Evolutionary conservation across 192 early-diverging fungal species (phyloP), one percentile per base, ranked within the genome.

Genomic region (Phycomyces nitens): DNA sequence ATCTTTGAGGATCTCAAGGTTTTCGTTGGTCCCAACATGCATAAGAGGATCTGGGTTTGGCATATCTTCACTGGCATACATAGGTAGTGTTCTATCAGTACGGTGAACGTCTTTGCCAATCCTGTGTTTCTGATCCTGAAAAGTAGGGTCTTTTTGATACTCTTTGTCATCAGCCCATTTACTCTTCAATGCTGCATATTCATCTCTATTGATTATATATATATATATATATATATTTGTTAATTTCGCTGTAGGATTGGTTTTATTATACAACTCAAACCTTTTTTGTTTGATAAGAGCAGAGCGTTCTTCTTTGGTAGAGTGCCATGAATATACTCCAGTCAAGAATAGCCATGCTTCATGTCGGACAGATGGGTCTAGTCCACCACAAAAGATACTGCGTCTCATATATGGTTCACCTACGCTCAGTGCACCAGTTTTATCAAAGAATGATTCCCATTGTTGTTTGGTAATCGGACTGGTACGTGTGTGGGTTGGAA

Each of bases 81-180:
- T 87, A 0, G 89, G 82, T 2, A 94, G 81, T 0, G 83, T 91
- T 22, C 95, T 74, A 73, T 99, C 97, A 3, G 97, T 99, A 20
- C 97, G 88, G 60, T 97, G 83, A 0, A 98, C 96, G 68, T 99
- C 97, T 76, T 98, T 99, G 42, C 78, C 69, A 38, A 85, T 92
- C 3, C 90, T 80, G 52, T 79, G 79, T 61, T 86, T 86, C 58
- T 92, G 90, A 70, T 92, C 90, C 58, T 82, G 77, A 63, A 85
- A 88, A 9, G 80, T 77, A n/a, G 75, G 68, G 12, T 77, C 74
- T 16, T 74, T 71, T n/a, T 80, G 79, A 21, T 87, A 77, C 42
- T 80, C 71, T 15, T 80, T 63, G 51, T 84, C 75, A 63, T 81
- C 80, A 10, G 82, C 77, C 91, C 91, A 93, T 49, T 76, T 75